Conservation (phyloP, 1,139 yeast genomes). For the Yamadazyma buinensis region DNA sequence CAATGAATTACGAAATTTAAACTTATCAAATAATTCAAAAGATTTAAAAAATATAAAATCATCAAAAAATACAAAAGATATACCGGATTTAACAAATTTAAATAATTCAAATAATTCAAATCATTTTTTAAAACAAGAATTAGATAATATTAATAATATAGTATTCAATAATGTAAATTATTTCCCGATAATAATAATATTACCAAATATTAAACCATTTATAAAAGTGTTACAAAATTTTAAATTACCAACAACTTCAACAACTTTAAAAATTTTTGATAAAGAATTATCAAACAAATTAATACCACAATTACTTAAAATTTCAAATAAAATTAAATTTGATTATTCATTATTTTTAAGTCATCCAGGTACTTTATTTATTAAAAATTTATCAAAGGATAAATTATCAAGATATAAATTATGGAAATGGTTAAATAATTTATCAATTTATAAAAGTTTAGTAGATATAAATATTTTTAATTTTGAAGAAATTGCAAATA, state of each 20-base stretch:
- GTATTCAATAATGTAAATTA: slow-evolving; percentile 11
- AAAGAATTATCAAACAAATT: slow-evolving; percentile 9
- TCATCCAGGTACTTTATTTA: slow-evolving; percentile 64
- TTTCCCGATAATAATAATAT: slow-evolving; percentile 9
- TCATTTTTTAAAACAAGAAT: too few species aligned
- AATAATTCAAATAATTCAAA: too few species aligned
- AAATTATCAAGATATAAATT: slow-evolving; percentile 18
- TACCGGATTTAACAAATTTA: too few species aligned
- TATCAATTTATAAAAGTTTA: slow-evolving; percentile 25
- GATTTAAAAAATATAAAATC: too few species aligned
- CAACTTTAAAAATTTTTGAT: slow-evolving; percentile 4
- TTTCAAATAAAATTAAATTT: slow-evolving; percentile 11
- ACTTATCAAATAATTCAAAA: too few species aligned
- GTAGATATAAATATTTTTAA: slow-evolving; percentile 27
- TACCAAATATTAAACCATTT: background rate
- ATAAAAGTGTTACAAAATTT: background rate
- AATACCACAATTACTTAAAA: slow-evolving; percentile 8
- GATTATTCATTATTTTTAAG: slow-evolving; percentile 45
- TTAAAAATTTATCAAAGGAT: slow-evolving; percentile 39
- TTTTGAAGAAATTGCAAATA: slow-evolving; percentile 4
- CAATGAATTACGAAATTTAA: too few species aligned
- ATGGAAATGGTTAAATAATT: slow-evolving; percentile 22
- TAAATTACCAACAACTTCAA: slow-evolving; percentile 2
- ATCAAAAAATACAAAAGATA: too few species aligned
- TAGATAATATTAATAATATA: slow-evolving; percentile 7